These are phyloP conservation scores for Achaetomiella virescens DNA, from an alignment of 495 filamentous ascomycete species.

Conservation along the genomic window DNA sequence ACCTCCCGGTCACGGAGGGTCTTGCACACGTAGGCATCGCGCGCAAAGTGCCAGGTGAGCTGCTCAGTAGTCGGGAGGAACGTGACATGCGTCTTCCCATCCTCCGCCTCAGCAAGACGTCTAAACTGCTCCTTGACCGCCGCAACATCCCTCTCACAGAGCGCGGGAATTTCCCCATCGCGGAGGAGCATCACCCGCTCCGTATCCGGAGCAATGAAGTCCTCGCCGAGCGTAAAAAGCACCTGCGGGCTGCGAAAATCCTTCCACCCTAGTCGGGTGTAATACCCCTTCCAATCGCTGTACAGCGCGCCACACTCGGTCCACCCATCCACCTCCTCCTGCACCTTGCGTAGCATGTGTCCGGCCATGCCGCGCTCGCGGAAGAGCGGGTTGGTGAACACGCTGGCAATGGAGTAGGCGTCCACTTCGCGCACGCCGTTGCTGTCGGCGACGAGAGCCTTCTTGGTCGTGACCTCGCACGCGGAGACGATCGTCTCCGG, in stretches of 20 bases:
- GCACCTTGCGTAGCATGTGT: conserved; percentile 12
- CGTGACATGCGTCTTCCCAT: conserved; percentile 4
- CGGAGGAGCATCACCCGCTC: not conserved
- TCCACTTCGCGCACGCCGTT: not conserved
- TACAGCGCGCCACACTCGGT: conserved; percentile 13
- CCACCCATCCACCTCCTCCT: conserved; percentile 6
- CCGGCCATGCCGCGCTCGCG: conserved; percentile 15
- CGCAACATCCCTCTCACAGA: conserved; percentile 9
- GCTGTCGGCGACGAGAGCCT: not conserved
- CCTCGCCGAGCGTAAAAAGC: not conserved
- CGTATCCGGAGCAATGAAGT: not conserved
- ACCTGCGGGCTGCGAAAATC: conserved; percentile 16
- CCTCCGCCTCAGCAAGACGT: not conserved
- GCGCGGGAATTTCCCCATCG: not conserved
- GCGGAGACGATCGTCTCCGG: conserved; percentile 17
- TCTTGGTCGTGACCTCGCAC: conserved; percentile 18
- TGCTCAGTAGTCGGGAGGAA: conserved; percentile 12
- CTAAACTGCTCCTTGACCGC: not conserved
- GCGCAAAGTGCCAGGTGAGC: conserved; percentile 17
- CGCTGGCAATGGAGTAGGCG: conserved; percentile 16
- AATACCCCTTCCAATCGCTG: conserved; percentile 17
- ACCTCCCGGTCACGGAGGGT: conserved; percentile 11
- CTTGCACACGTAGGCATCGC: conserved; percentile 12
- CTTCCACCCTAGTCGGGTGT: conserved; percentile 17
- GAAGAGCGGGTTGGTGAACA: conserved; percentile 18